phyloP scores from a whole-genome alignment of 305 asterid species.

The Fraxinus velutina region DNA sequence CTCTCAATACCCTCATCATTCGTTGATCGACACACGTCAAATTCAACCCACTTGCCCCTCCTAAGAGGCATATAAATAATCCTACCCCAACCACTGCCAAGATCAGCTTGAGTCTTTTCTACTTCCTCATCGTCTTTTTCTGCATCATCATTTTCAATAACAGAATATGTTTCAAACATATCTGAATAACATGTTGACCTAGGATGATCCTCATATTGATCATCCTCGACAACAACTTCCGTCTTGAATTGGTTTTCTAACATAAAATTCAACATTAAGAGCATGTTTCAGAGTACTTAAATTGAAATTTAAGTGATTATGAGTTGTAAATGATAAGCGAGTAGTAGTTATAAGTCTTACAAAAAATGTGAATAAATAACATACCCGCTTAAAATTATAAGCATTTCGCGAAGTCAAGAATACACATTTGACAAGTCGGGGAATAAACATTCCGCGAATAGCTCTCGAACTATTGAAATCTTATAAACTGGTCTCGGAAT shows the following conservation, averaged over 20 bases:
- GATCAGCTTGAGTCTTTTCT: constrained; percentile 50
- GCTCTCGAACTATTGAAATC: too few species aligned
- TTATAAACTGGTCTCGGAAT: too few species aligned
- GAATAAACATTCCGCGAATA: too few species aligned
- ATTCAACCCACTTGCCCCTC: constrained; percentile 57
- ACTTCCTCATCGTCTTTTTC: constrained; percentile 8
- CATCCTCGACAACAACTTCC: constrained; percentile 29
- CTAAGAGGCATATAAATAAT: constrained; percentile 58
- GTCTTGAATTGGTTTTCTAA: constrained; percentile 59
- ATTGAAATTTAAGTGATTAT: too few species aligned
- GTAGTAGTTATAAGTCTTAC: neutral
- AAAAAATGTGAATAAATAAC: neutral
- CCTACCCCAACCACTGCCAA: constrained; percentile 90
- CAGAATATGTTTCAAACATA: constrained; percentile 31
- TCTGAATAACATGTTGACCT: constrained; percentile 29
- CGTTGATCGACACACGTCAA: constrained; percentile 72
- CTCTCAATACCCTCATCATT: constrained; percentile 57
- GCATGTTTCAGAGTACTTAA: neutral
- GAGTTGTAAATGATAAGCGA: neutral
- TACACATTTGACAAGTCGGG: too few species aligned
- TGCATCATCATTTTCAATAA: constrained; percentile 26
- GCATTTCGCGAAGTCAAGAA: too few species aligned
- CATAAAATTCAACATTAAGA: constrained; percentile 9
- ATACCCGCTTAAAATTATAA: neutral
- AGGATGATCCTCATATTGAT: constrained; percentile 32